Conservation (phyloP, 2,329 filamentous ascomycete genomes). For the Fusarium austroafricanum region DNA sequence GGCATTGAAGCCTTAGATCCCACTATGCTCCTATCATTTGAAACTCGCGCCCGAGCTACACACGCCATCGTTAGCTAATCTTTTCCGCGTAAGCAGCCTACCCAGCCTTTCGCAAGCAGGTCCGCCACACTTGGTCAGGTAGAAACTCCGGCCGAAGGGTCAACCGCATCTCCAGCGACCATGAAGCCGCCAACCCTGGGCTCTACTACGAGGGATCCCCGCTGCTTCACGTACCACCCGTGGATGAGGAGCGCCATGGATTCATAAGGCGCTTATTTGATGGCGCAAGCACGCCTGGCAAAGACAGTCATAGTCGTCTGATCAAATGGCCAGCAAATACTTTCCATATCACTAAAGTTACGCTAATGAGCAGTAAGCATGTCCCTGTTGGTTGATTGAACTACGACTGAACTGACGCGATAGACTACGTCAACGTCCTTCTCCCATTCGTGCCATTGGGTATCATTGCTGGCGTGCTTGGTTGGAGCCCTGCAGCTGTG, state of each 20-base stretch:
- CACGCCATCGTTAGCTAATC: not conserved
- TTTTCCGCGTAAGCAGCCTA: slow-evolving; percentile 5
- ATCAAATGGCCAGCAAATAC: slow-evolving; percentile 59
- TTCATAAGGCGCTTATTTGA: slow-evolving; percentile 11
- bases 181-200: slow-evolving; percentile 6
- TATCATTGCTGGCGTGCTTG: slow-evolving; percentile 71
- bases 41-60: not conserved
- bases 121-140: slow-evolving; percentile 5
- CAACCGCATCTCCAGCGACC: not conserved
- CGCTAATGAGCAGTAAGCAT: slow-evolving; percentile 67
- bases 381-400: not conserved
- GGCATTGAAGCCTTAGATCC: slow-evolving; percentile 5
- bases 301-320: slow-evolving; percentile 59
- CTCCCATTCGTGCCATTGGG: slow-evolving; percentile 80
- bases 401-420: slow-evolving; percentile 6
- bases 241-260: slow-evolving; percentile 5
- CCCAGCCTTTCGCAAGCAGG: slow-evolving; percentile 9
- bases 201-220: slow-evolving; percentile 2
- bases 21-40: slow-evolving; percentile 5
- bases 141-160: slow-evolving; percentile 11
- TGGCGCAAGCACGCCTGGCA: slow-evolving; percentile 58
- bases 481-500: slow-evolving; percentile 73
- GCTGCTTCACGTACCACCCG: not conserved
- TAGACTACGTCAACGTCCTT: slow-evolving; percentile 73
- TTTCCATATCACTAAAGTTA: slow-evolving; percentile 68